Conservation (phyloP, 1,139 yeast genomes). For the Diutina rugosa region DNA sequence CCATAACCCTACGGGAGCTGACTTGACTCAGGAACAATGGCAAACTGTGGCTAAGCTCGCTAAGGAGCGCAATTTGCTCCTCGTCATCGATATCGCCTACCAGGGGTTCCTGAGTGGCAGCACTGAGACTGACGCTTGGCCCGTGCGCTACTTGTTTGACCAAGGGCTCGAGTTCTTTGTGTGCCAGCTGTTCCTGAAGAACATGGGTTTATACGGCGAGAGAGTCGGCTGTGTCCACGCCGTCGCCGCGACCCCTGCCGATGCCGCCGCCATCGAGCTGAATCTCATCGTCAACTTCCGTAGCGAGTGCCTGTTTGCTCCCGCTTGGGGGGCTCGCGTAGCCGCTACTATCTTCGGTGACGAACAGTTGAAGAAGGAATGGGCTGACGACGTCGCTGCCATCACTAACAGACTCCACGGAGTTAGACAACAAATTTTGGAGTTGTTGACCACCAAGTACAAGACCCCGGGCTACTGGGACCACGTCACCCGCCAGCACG, state of each 20-base stretch:
- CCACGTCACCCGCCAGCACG: constrained; percentile 21
- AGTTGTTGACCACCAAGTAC: constrained; percentile 14
- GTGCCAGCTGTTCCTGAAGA: constrained; percentile 33
- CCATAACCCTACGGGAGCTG: constrained; percentile 10
- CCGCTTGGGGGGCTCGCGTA: constrained; percentile 33
- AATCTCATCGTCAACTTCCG: constrained; percentile 20
- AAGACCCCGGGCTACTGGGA: constrained; percentile 33
- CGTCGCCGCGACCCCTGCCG: constrained; percentile 11
- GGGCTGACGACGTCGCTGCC: constrained; percentile 22
- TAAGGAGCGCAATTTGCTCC: constrained; percentile 5
- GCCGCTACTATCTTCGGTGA: constrained; percentile 14
- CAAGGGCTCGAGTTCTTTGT: constrained; percentile 12
- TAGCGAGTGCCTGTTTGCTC: constrained; percentile 30
- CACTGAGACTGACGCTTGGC: constrained; percentile 8
- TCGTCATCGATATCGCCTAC: constrained; percentile 9
- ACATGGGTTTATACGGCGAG: constrained; percentile 34
- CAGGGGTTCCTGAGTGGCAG: constrained; percentile 12
- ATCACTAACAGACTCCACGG: constrained; percentile 18
- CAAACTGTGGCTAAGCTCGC: constrained; percentile 5
- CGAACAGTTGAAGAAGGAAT: constrained; percentile 13
- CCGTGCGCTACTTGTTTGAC: constrained; percentile 7
- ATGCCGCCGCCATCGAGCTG: constrained; percentile 8
- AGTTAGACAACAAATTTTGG: constrained; percentile 16
- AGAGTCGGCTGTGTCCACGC: constrained; percentile 30
- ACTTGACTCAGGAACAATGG: constrained; percentile 8